These are phyloP conservation scores for Trichoderma breve DNA, from an alignment of 2,329 filamentous ascomycete species.

Conservation along the genomic window DNA sequence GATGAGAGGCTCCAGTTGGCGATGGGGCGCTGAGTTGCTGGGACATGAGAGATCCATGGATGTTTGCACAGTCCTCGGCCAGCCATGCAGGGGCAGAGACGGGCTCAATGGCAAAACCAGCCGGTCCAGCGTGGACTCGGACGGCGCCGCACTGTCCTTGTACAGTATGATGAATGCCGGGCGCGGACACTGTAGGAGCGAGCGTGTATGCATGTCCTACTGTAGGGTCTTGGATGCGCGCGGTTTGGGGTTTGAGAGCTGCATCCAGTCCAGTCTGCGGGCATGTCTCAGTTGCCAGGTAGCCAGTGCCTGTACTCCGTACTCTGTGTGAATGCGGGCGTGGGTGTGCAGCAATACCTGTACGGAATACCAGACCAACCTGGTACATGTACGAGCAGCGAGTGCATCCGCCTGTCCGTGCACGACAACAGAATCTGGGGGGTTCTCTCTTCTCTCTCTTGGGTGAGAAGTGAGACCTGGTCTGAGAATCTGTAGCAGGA, in stretches of 20 bases:
- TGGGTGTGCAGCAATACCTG: not conserved
- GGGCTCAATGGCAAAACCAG: not conserved
- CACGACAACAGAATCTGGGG: constrained; percentile 1
- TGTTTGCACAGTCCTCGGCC: not conserved
- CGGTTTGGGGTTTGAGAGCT: not conserved
- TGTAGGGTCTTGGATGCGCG: not conserved
- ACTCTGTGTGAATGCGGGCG: not conserved
- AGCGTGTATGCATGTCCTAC: not conserved
- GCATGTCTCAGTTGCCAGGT: not conserved
- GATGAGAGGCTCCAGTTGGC: constrained; percentile 4
- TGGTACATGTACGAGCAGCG: not conserved
- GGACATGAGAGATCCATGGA: not conserved
- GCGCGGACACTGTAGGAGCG: not conserved
- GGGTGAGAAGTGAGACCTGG: not conserved
- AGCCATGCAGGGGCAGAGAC: not conserved
- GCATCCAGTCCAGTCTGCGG: not conserved
- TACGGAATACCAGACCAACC: not conserved
- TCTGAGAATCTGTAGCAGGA: not conserved
- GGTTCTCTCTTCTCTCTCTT: not conserved
- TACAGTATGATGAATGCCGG: not conserved
- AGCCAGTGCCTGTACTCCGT: not conserved
- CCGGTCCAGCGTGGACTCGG: not conserved
- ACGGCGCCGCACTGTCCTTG: not conserved
- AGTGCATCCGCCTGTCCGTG: not conserved
- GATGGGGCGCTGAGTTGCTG: not conserved